A percentile compares a stretch with the other conserved stretches of the same genome.
Conservation (phyloP, 805 yeast genomes). For the Ogataea paraovalis region DNA sequence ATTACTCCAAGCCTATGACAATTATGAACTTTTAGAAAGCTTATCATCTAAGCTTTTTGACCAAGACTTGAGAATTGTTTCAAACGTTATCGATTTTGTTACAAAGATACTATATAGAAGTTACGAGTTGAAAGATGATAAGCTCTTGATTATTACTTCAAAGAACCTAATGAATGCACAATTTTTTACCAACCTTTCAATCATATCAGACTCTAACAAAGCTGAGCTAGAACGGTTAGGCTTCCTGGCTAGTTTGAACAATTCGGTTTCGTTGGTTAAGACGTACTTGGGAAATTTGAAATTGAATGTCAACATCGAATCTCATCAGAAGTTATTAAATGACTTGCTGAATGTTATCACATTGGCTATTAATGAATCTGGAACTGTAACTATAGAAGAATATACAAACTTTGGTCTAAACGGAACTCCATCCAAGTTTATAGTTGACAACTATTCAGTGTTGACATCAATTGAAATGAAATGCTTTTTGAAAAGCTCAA, state of each 20-base stretch:
- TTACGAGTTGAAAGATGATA: slow-evolving; percentile 37
- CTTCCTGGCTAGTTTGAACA: slow-evolving; percentile 9
- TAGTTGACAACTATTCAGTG: slow-evolving; percentile 42
- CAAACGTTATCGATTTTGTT: slow-evolving; percentile 42
- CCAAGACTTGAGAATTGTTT: slow-evolving; percentile 41
- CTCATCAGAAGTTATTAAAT: slow-evolving; percentile 39
- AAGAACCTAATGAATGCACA: slow-evolving; percentile 45
- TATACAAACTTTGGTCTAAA: slow-evolving; percentile 45
- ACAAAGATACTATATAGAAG: slow-evolving; percentile 41
- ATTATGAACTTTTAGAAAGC: slow-evolving; percentile 38
- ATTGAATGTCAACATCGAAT: slow-evolving; percentile 36
- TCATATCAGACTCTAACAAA: slow-evolving; percentile 34
- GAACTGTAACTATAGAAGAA: slow-evolving; percentile 40
- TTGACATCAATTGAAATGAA: slow-evolving; percentile 52
- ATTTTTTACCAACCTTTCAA: slow-evolving; percentile 41
- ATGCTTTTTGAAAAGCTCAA: slow-evolving; percentile 51
- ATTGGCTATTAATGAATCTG: slow-evolving; percentile 37
- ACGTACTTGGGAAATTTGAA: slow-evolving; percentile 32
- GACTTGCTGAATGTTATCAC: slow-evolving; percentile 37
- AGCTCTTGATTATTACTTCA: slow-evolving; percentile 38
- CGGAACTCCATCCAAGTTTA: slow-evolving; percentile 38
- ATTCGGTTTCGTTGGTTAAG: slow-evolving; percentile 34
- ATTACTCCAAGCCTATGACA: slow-evolving; percentile 29
- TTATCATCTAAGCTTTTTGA: slow-evolving; percentile 40
- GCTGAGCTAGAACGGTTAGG: slow-evolving; percentile 15